Evolutionary conservation across 2,329 filamentous ascomycete species (phyloP).

Genomic region (Pseudogymnoascus verrucosus): DNA sequence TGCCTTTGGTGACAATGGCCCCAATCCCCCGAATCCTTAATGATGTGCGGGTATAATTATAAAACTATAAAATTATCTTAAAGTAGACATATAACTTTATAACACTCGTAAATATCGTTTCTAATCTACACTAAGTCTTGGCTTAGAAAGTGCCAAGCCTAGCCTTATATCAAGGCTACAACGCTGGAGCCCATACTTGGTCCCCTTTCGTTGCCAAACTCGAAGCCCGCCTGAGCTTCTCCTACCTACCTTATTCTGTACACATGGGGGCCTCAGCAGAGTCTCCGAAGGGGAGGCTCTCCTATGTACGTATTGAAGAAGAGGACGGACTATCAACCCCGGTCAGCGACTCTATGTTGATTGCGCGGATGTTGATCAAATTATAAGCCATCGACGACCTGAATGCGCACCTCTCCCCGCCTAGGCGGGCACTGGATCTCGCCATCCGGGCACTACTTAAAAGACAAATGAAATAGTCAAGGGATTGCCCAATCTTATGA

Average conservation of each 20-base stretch:
- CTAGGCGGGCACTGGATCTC: too few species aligned
- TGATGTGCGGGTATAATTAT: background rate
- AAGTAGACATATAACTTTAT: background rate
- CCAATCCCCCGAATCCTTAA: background rate
- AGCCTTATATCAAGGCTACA: background rate
- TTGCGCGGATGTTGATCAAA: too few species aligned
- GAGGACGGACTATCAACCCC: too few species aligned
- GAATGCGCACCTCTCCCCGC: too few species aligned
- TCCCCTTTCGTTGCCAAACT: background rate
- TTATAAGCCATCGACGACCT: too few species aligned
- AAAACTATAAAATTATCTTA: background rate
- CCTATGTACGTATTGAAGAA: too few species aligned
- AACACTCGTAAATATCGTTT: background rate
- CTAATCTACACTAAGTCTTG: background rate
- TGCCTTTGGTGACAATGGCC: conserved; percentile 12
- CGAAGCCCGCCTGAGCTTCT: background rate
- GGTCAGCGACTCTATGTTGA: too few species aligned
- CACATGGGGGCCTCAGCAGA: background rate
- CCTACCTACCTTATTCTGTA: background rate
- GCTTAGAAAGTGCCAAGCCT: background rate
- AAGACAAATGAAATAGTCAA: too few species aligned
- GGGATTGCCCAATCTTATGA: background rate
- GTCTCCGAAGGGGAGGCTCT: background rate
- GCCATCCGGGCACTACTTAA: too few species aligned
- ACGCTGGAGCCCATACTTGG: background rate